Base-by-base conservation (phyloP, 2,329 filamentous ascomycete species). In the Helminthosporium solani region DNA sequence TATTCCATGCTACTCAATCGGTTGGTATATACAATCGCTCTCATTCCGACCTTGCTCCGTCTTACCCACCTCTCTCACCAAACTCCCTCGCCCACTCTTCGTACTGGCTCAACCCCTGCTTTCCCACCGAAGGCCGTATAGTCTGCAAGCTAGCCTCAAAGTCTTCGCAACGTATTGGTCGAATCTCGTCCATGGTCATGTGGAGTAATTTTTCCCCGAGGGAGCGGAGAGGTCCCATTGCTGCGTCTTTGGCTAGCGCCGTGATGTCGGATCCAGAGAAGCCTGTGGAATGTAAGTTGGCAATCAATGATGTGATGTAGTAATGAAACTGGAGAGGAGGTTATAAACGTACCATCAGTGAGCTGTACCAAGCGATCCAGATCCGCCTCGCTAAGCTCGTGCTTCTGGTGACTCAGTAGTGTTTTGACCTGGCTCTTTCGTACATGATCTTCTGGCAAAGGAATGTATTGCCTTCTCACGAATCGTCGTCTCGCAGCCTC, bases 201-300 rank as follows among this genome's bases (percentile, higher is more conserved):
- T 88, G 85, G 27, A 99, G 77, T 23, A 99, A 75, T 33, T 87
- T 89, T 67, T 97, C 94, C 20, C 94, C 94, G 2, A 97, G 76
- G 42, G 90, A 92, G 25, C 94, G 83, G 11, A 99, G 75, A 0
- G 94, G 94, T 0, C 94, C 92, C 94, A 99, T 99, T 2, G 94
- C 94, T 7, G 94, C 94, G 66, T 99, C 94, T 72, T 99, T 99
- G 7, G 94, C 94, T 7, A 99, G 77, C 1, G 94, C 91, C 18
- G 94, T 97, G 55, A 99, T 96, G 63, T 99, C 94, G 2, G 90
- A 96, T 35, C 94, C 94, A 7, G 90, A 96, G 73, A 96, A 99
- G n/a, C 90, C 91, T 96, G 16, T 18, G 12, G 15, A 19, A 35
- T 3, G 33, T 8, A 35, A 35, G 33, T 8, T 14, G 12, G n/a